Base-by-base conservation (phyloP, 164 flowering plant species). In the Aristolochia fimbriata region DNA sequence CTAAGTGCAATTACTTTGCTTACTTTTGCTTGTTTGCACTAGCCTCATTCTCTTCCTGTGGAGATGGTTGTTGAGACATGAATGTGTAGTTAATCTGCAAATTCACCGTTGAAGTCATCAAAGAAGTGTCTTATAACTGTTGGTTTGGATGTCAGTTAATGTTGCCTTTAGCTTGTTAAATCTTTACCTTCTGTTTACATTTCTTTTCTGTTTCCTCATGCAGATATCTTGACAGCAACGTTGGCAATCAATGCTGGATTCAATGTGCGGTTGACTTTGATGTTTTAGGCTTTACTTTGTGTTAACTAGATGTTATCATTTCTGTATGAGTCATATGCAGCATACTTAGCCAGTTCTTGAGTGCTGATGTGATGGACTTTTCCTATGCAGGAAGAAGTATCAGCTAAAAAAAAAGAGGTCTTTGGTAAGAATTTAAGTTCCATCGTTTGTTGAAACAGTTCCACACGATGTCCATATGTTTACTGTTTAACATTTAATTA, bases 221-320 rank as follows among this genome's bases (percentile, higher is more conserved):
- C 97, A 93, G 99, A 86, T 81, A 76, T 81, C n/a, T 62, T 90
- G 75, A 81, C 84, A 62, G 89, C 88, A 25, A 78, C 88, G 4
- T 81, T 81, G 63, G 82, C 82, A 50, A 70, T 85, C 51, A 79
- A 70, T 67, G 86, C 76, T 55, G 73, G 74, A 62, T 76, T 76
- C 53, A 78, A 74, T 72, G 99, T 93, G 62, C 51, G 64, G 81
- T 90, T 75, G 22, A 55, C 23, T 31, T 63, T 60, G 6, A 3
- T 54, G 20, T 54, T 54, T 25, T 23, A 37, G 37, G 14, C 49
- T 22, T 47, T 66, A 41, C 55, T 62, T 56, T 60, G 60, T 23
- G 17, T 27, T 56, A 12, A 15, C 0, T 30, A 56, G 31, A 56
- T 56, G 31, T 12, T 14, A 17, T 55, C 30, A 12, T 31, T 10